Evolutionary conservation across 176 grass and related monocot genomes (phyloP), one percentile per base, ranked within the genome.

Genomic region (Ensete glaucum): DNA sequence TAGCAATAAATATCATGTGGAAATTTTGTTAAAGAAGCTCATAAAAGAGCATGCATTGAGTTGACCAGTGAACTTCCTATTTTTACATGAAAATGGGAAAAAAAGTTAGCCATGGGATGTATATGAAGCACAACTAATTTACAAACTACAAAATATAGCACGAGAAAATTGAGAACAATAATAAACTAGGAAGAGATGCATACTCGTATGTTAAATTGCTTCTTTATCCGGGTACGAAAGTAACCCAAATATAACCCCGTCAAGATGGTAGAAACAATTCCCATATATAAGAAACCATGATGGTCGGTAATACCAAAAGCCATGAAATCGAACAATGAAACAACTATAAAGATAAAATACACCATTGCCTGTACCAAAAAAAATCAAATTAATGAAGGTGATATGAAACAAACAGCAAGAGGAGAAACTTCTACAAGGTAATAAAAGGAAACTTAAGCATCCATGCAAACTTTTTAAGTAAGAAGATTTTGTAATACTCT

Each of bases 121-220:
- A 21, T 8, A 19, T 62, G 57, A 62, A n/a, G 7, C 15, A 62
- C 9, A 62, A 62, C 13, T 8, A n/a, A 62, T n/a, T 62, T 9
- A 43, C 11, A 67, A 29, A 67, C 5, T 9, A 7, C 20, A 48
- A 52, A 71, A 13, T 21, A 71, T 21, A 22, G 9, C 48, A 22
- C 6, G 23, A 69, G 11, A 74, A 65, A 54, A 43, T 72, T 76
- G 75, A 24, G 49, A 49, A 77, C 78, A 80, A 23, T 27, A 55
- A 58, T 1, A 73, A 77, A 52, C 19, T 22, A 19, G 70, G 74
- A 53, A 73, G 55, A 83, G 62, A 83, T 68, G 66, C 64, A 80
- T 89, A 87, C 94, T 43, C 82, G 80, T 70, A 98, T 98, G 76
- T 98, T 98, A 80, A 89, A 98, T 58, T 91, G 90, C 72, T 87